A percentile compares a stretch with the other conserved stretches of the same genome.
phyloP scores from a whole-genome alignment of 2,329 filamentous ascomycete genomes.

The Onygenales sp. region DNA sequence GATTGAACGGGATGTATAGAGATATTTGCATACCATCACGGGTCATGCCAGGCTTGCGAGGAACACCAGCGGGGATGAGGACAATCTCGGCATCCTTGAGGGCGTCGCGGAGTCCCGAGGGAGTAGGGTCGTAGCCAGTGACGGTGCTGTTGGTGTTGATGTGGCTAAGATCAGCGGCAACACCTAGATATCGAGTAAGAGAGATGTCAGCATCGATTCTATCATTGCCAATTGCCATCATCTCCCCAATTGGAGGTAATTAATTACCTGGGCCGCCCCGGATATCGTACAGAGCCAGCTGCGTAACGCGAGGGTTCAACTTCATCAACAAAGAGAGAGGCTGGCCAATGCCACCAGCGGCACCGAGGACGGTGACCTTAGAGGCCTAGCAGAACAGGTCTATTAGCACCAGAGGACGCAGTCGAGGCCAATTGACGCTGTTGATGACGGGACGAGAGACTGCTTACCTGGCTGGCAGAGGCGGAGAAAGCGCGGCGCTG shows the following conservation, averaged over 20 bases:
- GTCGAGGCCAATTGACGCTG: background rate
- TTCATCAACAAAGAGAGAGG: conserved; percentile 96
- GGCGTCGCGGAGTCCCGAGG: conserved; percentile 64
- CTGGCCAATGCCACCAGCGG: conserved; percentile 95
- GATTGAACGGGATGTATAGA: background rate
- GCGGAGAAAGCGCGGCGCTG: conserved; percentile 75
- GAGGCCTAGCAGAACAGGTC: conserved; percentile 56
- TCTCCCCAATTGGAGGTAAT: background rate
- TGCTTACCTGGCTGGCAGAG: conserved; percentile 63
- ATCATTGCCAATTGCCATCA: background rate
- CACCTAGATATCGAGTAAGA: conserved; percentile 49
- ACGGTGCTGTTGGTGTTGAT: conserved; percentile 98
- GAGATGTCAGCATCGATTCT: conserved; percentile 73
- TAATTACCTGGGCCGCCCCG: conserved; percentile 73
- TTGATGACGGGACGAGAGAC: conserved; percentile 8
- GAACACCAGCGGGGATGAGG: conserved; percentile 95
- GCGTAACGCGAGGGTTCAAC: conserved; percentile 89
- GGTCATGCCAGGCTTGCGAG: conserved; percentile 99
- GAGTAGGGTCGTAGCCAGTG: conserved; percentile 74
- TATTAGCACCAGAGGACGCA: conserved; percentile 1
- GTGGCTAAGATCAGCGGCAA: conserved; percentile 95
- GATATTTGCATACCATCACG: conserved; percentile 60
- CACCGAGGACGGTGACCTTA: conserved; percentile 96
- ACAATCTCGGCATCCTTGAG: conserved; percentile 88
- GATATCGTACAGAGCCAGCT: conserved; percentile 97